A percentile compares a stretch with the other conserved stretches of the same genome.
These are phyloP conservation scores for Xanthoconium separans DNA, from an alignment of 1,284 basidiomycete species.

Conservation along the genomic window DNA sequence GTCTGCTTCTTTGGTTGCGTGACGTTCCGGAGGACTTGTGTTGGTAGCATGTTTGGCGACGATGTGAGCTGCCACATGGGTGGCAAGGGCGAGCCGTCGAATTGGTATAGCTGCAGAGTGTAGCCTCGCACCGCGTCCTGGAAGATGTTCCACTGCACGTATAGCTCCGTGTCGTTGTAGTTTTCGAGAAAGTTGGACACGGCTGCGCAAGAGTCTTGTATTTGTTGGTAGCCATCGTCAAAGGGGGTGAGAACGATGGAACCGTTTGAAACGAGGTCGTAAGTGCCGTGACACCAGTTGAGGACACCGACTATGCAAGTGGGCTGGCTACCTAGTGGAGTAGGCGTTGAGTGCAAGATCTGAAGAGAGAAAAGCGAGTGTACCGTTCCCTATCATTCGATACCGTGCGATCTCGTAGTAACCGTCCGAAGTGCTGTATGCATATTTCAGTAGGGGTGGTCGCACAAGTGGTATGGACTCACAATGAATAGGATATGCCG, in stretches of 20 bases:
- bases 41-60: constrained; percentile 43
- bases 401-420: constrained; percentile 89
- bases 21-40: constrained; percentile 34
- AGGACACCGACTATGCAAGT: constrained; percentile 83
- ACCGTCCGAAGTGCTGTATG: constrained; percentile 60
- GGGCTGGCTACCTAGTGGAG: constrained; percentile 60
- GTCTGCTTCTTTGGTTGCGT: constrained; percentile 3
- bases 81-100: constrained; percentile 38
- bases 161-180: constrained; percentile 64
- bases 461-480: constrained; percentile 33
- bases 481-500: constrained; percentile 89
- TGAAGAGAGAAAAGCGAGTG: neutral
- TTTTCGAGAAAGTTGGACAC: constrained; percentile 80
- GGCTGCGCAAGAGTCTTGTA: constrained; percentile 88
- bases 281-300: constrained; percentile 85
- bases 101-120: constrained; percentile 42
- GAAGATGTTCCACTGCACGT: constrained; percentile 39
- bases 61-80: constrained; percentile 35
- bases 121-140: constrained; percentile 37
- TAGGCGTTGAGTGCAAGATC: constrained; percentile 1
- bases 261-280: constrained; percentile 66
- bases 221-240: constrained; percentile 85
- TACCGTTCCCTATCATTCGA: constrained; percentile 82
- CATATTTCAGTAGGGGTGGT: constrained; percentile 7
- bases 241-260: constrained; percentile 73